Conservation (phyloP, 1,284 basidiomycete genomes). For the Gymnopus androsaceus region DNA sequence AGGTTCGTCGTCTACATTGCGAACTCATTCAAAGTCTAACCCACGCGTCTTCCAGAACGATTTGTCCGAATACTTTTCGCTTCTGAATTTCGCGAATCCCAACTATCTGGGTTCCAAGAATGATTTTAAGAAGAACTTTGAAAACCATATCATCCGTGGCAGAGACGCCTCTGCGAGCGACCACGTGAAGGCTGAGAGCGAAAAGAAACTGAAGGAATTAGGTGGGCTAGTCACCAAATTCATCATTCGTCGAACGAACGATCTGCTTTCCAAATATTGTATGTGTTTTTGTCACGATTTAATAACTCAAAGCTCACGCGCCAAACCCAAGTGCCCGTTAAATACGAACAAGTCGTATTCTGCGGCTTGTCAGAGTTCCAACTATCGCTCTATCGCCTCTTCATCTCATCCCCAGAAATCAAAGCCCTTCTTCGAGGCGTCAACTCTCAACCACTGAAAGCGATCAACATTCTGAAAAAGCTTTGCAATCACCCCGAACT, state of each 20-base stretch:
- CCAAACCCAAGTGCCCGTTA: constrained; percentile 89
- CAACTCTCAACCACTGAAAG: constrained; percentile 95
- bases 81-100: constrained; percentile 97
- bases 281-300: constrained; percentile 37
- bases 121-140: constrained; percentile 97
- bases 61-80: constrained; percentile 94
- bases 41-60: constrained; percentile 69
- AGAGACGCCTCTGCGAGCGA: constrained; percentile 91
- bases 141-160: constrained; percentile 91
- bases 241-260: constrained; percentile 97
- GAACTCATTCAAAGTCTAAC: neutral
- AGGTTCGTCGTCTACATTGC: constrained; percentile 45
- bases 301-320: neutral
- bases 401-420: constrained; percentile 94
- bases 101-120: constrained; percentile 90
- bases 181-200: constrained; percentile 78
- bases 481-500: constrained; percentile 97
- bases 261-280: constrained; percentile 96
- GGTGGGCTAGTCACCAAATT: constrained; percentile 92
- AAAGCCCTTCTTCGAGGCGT: constrained; percentile 88
- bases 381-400: constrained; percentile 85
- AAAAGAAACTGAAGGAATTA: constrained; percentile 92
- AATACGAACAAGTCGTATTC: constrained; percentile 99
- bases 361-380: constrained; percentile 91
- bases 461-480: constrained; percentile 96